Base-by-base conservation (phyloP, 1,284 basidiomycete genomes). In the Melampsora abietis-canadensis region DNA sequence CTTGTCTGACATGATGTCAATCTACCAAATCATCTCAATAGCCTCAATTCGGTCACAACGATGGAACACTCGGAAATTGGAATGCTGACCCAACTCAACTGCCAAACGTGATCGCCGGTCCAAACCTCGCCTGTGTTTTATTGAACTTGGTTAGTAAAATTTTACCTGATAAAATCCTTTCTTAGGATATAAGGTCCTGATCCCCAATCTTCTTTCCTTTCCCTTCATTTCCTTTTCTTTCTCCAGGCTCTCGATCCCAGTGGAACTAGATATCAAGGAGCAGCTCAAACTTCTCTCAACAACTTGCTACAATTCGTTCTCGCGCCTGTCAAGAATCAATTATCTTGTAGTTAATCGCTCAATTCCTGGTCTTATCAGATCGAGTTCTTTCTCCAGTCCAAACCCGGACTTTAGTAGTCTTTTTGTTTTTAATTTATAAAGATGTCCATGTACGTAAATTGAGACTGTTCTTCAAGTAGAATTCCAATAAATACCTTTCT, bases 1-100 rank as follows among this genome's bases (percentile, higher is more conserved):
- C 27, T 37, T 44, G 40, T 14, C 12, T 44, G 3, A 14, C 40
- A 14, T 44, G 40, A 44, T 4, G 14, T 44, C 2, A 44, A 44
- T 44, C 40, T 44, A 44, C 40, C 14, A 44, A 44, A 44, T 44
- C 12, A 44, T 44, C 12, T 37, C 40, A 15, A 54, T 54, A 54
- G 51, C 17, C 19, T 27, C 7, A n/a, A 27, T 54, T 54, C 19
- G 51, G 51, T 10, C 21, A 19, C 2, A 54, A 54, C 21, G 27
- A 54, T 54, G 51, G 51, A 21, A n/a, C n/a, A 54, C 51, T 54
- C 27, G 51, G 51, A 21, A n/a, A 54, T n/a, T 54, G 51, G 51
- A 54, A 54, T 27, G 14, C 21, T 54, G 51, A n/a, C 51, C 51
- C 51, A n/a, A 54, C n/a, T 27, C 51, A 54, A 21, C 51, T 54